A percentile compares a stretch with the other conserved stretches of the same genome.
Conservation (phyloP, 306 rosid genomes). For the Sphenostylis stenocarpa region DNA sequence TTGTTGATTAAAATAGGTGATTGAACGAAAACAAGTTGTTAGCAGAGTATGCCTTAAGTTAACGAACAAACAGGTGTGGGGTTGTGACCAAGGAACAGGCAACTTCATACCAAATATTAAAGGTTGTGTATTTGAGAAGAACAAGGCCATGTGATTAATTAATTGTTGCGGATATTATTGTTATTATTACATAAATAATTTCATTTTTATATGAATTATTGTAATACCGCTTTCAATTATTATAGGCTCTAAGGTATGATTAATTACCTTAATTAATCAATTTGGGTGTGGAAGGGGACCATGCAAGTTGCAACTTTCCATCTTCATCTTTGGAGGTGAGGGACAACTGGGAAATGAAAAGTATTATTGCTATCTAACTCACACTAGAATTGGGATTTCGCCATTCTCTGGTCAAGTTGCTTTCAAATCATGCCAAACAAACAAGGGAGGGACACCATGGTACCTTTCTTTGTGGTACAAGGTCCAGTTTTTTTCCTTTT, state of each 20-base stretch:
- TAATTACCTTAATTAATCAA: not conserved
- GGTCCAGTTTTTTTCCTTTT: not conserved
- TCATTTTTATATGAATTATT: not conserved
- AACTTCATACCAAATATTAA: not conserved
- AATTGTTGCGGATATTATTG: slow-evolving; percentile 7
- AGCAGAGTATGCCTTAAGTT: slow-evolving; percentile 20
- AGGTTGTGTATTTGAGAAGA: not conserved
- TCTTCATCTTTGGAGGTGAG: not conserved
- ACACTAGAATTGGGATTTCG: not conserved
- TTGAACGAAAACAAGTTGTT: not conserved
- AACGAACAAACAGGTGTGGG: not conserved
- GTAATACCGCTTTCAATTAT: not conserved
- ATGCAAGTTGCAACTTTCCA: not conserved
- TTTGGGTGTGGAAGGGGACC: not conserved
- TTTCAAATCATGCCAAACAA: not conserved
- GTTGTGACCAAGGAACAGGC: slow-evolving; percentile 5
- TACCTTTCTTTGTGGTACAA: not conserved
- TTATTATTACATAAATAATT: not conserved
- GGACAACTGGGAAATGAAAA: not conserved
- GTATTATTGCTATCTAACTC: not conserved
- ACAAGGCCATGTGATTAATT: slow-evolving; percentile 13
- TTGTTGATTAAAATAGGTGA: slow-evolving; percentile 13
- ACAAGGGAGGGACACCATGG: not conserved
- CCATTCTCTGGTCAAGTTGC: not conserved
- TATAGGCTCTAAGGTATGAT: not conserved